Evolutionary conservation across 306 rosid species (phyloP), one percentile per base, ranked within the genome.

Genomic region (Quercus ilex): DNA sequence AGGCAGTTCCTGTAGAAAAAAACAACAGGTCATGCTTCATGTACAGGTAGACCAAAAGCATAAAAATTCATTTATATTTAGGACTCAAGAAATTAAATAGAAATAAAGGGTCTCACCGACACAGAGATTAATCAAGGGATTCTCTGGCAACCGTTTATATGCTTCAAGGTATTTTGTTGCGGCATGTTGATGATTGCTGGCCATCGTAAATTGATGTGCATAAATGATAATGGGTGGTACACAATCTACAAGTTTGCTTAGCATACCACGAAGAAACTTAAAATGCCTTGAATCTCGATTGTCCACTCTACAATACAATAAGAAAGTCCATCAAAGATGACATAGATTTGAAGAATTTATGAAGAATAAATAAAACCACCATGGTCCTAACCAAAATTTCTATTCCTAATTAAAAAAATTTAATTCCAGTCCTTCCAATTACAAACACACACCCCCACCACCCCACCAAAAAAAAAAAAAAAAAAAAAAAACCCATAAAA

Each of bases 141-240:
- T 90, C 86, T 90, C 90, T 0, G 97, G 97, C 78, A 90, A 58
- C 67, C 86, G 88, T 73, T 88, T 91, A 82, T 91, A 90, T 74
- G 97, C 98, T 87, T 94, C 97, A 58, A 94, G 94, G 81, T 94
- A 94, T 78, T 92, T 93, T 79, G 91, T 90, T 23, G 97, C 91
- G 14, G 97, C 98, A 25, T 92, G 97, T 91, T 92, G 98, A 74
- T 92, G 97, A 74, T 90, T 93, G 79, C 95, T 91, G 69, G 76
- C 82, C 67, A 75, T 4, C 53, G 97, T 91, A 79, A 88, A 87
- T 71, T 92, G 98, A 80, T 92, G 97, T 35, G 89, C 98, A 3
- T 90, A 82, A 81, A 94, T 88, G 77, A 94, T 78, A 69, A 87
- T 78, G 55, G 98, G 97, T 14, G 98, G 93, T 56, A 89, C 97